These are phyloP conservation scores for Metschnikowia picachoensis DNA, from an alignment of 805 yeast genomes.

Conservation along the genomic window DNA sequence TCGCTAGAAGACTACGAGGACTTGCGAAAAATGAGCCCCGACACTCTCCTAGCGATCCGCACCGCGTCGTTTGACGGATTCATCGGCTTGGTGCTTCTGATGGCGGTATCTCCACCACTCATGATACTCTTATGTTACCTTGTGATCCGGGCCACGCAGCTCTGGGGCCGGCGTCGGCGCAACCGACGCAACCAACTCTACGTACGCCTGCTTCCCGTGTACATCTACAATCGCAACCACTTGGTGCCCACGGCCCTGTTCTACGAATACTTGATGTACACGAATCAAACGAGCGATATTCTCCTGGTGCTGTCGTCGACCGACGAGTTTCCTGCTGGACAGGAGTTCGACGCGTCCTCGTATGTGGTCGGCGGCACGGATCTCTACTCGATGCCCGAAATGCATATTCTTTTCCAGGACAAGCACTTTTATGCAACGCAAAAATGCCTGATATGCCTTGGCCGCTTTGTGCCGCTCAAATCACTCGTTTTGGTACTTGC, in stretches of 20 bases:
- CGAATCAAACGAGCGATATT: constrained; percentile 25
- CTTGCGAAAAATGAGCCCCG: constrained; percentile 9
- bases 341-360: not conserved
- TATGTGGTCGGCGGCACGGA: constrained; percentile 2
- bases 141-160: constrained; percentile 28
- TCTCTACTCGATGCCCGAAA: constrained; percentile 2
- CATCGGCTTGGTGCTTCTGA: constrained; percentile 37
- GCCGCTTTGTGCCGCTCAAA: constrained; percentile 44
- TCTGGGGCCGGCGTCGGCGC: constrained; percentile 23
- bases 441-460: constrained; percentile 61
- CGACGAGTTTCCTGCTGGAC: constrained; percentile 10
- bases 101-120: constrained; percentile 41
- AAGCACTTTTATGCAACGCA: constrained; percentile 27
- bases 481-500: constrained; percentile 50
- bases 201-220: constrained; percentile 36
- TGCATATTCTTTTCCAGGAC: constrained; percentile 8
- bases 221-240: constrained; percentile 34
- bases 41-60: constrained; percentile 18
- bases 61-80: constrained; percentile 38
- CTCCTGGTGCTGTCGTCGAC: constrained; percentile 15
- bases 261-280: constrained; percentile 28
- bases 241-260: constrained; percentile 26
- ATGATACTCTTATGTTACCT: constrained; percentile 34
- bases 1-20: constrained; percentile 37
- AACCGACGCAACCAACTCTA: constrained; percentile 26